These are phyloP conservation scores for Teratosphaeria destructans DNA, from an alignment of 2,329 filamentous ascomycete species.

Conservation along the genomic window DNA sequence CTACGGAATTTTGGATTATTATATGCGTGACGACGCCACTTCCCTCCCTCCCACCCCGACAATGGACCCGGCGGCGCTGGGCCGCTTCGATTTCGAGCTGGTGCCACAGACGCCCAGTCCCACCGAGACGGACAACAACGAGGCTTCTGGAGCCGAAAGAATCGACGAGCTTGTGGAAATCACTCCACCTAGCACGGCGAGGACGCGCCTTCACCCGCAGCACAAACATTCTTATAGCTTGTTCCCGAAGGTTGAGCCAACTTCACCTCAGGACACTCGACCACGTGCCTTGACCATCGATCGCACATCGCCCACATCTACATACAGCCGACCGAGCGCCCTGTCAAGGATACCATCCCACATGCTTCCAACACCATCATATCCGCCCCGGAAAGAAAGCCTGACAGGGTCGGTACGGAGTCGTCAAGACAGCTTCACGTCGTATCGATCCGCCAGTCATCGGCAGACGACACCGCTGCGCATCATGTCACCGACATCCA, in stretches of 20 bases:
- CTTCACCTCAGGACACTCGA: neutral
- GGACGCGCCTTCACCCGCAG: neutral
- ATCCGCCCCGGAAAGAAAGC: slow-evolving; percentile 19
- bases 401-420: slow-evolving; percentile 15
- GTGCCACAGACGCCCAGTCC: slow-evolving; percentile 1
- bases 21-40: slow-evolving; percentile 16
- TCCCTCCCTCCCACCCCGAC: slow-evolving; percentile 11
- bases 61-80: slow-evolving; percentile 16
- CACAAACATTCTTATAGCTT: slow-evolving; percentile 16
- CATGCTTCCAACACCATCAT: slow-evolving; percentile 10
- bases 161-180: slow-evolving; percentile 7
- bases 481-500: slow-evolving; percentile 11
- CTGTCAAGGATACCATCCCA: slow-evolving; percentile 1
- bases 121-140: slow-evolving; percentile 3
- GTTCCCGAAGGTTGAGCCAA: slow-evolving; percentile 10
- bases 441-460: slow-evolving; percentile 7
- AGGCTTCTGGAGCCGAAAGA: slow-evolving; percentile 6
- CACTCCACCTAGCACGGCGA: slow-evolving; percentile 7
- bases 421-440: slow-evolving; percentile 18
- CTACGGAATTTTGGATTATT: slow-evolving; percentile 23
- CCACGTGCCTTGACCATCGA: neutral
- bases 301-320: slow-evolving; percentile 1
- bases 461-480: slow-evolving; percentile 11
- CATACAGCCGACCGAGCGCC: neutral
- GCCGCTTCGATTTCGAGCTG: slow-evolving; percentile 22